Conservation (phyloP, 202 grass and related monocot species). For the Carex arenaria region DNA sequence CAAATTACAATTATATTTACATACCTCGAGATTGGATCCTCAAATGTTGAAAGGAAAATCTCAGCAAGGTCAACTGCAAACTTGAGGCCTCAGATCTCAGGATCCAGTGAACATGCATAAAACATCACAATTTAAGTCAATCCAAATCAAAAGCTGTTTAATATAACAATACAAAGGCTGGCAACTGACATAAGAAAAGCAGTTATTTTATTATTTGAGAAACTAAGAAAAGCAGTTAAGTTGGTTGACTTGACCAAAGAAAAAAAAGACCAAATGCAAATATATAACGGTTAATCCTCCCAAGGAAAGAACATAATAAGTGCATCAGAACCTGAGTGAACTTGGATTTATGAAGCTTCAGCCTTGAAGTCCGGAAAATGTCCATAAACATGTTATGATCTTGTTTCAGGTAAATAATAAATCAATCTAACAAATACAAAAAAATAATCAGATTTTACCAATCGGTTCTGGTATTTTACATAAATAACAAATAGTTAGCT, state of each 20-base stretch:
- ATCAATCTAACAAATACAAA: too few relatives aligned
- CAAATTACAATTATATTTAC: too few relatives aligned
- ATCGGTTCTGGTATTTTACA: too few relatives aligned
- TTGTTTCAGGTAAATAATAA: too few relatives aligned
- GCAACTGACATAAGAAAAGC: neutral
- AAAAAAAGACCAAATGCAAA: neutral
- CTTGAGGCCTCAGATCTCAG: constrained; percentile 44
- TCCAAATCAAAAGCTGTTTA: neutral
- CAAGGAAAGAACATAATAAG: constrained; percentile 4
- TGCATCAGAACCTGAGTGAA: constrained; percentile 62
- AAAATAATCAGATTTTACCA: too few relatives aligned
- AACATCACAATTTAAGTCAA: constrained; percentile 88
- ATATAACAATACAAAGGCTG: neutral
- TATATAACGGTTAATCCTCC: neutral
- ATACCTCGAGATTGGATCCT: too few relatives aligned
- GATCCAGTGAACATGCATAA: constrained; percentile 94
- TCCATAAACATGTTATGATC: too few relatives aligned
- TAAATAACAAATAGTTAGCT: too few relatives aligned
- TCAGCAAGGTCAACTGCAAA: constrained; percentile 70
- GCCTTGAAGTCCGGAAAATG: constrained; percentile 41
- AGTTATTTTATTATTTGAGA: neutral
- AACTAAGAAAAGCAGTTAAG: constrained; percentile 6
- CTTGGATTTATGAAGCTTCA: constrained; percentile 85
- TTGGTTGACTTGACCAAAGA: constrained; percentile 3
- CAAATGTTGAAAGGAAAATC: too few relatives aligned